Evolutionary conservation across 169 alveolate genomes (phyloP).

Genomic region (Perkinsus marinus): DNA sequence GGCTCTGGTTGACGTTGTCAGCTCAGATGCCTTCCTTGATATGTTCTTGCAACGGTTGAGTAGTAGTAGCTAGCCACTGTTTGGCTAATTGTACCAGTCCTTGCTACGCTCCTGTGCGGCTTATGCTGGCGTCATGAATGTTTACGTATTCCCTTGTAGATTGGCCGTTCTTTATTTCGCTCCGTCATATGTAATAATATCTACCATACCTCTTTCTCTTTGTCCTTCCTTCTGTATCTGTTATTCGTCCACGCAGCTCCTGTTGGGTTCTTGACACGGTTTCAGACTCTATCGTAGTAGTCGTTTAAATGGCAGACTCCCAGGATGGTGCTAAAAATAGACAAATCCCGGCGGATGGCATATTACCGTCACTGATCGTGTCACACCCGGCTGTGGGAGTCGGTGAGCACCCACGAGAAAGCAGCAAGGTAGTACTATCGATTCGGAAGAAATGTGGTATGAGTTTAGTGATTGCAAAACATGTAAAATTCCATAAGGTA

Average conservation of each 20-base stretch:
- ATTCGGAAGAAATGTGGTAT: too few relatives aligned
- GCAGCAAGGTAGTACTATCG: background rate
- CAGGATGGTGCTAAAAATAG: background rate
- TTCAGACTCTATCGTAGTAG: too few relatives aligned
- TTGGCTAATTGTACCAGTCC: too few relatives aligned
- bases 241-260: background rate
- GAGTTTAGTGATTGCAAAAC: too few relatives aligned
- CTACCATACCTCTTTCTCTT: background rate
- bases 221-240: background rate
- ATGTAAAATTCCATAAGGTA: too few relatives aligned
- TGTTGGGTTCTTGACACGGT: too few relatives aligned
- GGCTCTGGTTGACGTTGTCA: background rate
- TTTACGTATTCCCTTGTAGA: too few relatives aligned
- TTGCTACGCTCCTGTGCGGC: too few relatives aligned
- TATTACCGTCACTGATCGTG: background rate
- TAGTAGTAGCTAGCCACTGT: background rate
- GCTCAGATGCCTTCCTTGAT: background rate
- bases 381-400: background rate
- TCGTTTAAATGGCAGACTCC: background rate
- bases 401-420: background rate
- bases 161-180: too few relatives aligned
- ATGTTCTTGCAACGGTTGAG: background rate
- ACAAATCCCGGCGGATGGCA: background rate
- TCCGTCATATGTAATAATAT: too few relatives aligned
- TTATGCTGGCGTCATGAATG: too few relatives aligned